Percentiles rank a stretch among this genome's conserved stretches.
Conservation (phyloP, 2,329 filamentous ascomycete genomes). For the Capronia epimyces region DNA sequence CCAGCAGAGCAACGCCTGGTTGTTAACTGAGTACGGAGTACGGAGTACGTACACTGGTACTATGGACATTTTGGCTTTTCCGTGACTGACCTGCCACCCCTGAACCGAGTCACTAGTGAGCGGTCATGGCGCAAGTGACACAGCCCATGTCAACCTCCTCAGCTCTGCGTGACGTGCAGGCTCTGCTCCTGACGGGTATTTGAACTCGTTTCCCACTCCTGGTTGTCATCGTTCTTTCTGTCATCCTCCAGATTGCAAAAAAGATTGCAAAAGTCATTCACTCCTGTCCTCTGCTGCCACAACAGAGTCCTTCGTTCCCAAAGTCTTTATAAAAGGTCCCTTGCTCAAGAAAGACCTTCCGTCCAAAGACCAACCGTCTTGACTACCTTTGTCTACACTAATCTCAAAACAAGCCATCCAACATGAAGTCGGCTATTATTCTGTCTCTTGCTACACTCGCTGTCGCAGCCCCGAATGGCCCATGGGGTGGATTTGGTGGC, state of each 20-base stretch:
- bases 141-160: conserved; percentile 17
- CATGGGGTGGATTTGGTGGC: conserved; percentile 17
- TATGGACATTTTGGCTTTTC: not conserved
- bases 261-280: too few relatives aligned
- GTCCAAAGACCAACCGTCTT: not conserved
- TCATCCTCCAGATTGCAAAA: conserved; percentile 12
- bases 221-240: conserved; percentile 9
- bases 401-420: conserved; percentile 12
- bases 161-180: conserved; percentile 20
- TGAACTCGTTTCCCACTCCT: conserved; percentile 15
- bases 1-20: conserved; percentile 9
- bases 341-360: not conserved
- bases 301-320: conserved; percentile 20
- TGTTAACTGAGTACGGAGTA: not conserved
- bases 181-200: conserved; percentile 17
- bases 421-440: conserved; percentile 24
- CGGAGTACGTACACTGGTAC: too few relatives aligned
- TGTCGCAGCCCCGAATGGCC: conserved; percentile 22
- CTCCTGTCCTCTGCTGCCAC: conserved; percentile 3
- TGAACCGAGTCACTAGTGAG: conserved; percentile 10
- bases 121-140: conserved; percentile 9
- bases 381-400: conserved; percentile 1
- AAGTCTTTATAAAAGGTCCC: not conserved
- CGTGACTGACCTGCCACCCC: conserved; percentile 17
- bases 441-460: conserved; percentile 23